Percentiles rank a stretch among this genome's conserved stretches.
Conservation (phyloP, 1,139 yeast species). For the Yamadazyma sp. region DNA sequence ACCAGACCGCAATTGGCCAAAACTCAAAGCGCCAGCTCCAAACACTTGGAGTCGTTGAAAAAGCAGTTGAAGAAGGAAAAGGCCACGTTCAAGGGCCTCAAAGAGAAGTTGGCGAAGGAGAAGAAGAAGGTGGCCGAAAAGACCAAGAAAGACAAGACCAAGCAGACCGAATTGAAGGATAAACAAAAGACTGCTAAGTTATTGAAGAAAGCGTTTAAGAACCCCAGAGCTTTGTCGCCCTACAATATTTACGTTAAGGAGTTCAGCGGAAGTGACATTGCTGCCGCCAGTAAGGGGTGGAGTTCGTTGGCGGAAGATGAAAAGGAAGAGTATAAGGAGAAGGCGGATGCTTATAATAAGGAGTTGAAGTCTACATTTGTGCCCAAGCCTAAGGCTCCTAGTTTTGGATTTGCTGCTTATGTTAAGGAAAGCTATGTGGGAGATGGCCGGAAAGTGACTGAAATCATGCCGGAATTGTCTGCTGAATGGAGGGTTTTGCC, state of each 20-base stretch:
- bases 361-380: constrained; percentile 24
- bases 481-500: constrained; percentile 32
- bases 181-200: constrained; percentile 20
- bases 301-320: constrained; percentile 22
- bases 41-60: constrained; percentile 11
- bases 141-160: constrained; percentile 14
- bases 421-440: constrained; percentile 28
- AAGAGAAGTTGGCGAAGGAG: constrained; percentile 19
- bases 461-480: constrained; percentile 27
- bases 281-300: constrained; percentile 11
- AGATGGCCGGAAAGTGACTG: constrained; percentile 22
- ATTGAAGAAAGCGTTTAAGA: constrained; percentile 27
- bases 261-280: constrained; percentile 12
- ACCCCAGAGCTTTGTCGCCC: constrained; percentile 26
- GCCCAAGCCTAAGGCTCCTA: constrained; percentile 38
- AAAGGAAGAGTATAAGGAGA: constrained; percentile 22
- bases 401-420: constrained; percentile 30
- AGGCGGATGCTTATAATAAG: constrained; percentile 30
- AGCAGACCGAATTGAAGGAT: constrained; percentile 12
- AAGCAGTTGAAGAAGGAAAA: constrained; percentile 25
- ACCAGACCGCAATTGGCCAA: background rate
- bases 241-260: constrained; percentile 31
- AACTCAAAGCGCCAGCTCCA: background rate
- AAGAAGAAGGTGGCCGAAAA: constrained; percentile 16
- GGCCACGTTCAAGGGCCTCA: constrained; percentile 19